Base-by-base conservation (phyloP, 2,329 filamentous ascomycete genomes). In the Parastagonospora nodorum region DNA sequence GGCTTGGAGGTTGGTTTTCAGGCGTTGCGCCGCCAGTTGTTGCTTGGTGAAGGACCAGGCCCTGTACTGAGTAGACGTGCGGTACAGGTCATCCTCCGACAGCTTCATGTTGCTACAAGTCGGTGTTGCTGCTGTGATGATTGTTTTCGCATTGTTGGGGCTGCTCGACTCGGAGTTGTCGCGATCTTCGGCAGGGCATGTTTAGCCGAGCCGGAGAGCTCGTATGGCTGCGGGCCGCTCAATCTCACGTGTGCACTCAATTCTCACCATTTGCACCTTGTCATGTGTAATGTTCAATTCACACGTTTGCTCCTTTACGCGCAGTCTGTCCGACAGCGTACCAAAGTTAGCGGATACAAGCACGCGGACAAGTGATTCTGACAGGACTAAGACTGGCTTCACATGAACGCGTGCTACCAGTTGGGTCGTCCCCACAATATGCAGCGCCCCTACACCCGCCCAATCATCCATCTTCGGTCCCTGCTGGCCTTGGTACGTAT, bases 61-160 rank as follows among this genome's bases (percentile, higher is more conserved):
- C 37, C 89, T 85, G 71, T 86, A 97, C 74, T 99, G 94, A 40
- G 90, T 93, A 0, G 93, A 96, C 44, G 89, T 84, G 29, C 91
- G 87, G 76, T 97, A 99, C 48, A 92, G 82, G 61, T 90, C 89
- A 75, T 99, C 94, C 82, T 99, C 94, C 55, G 86, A 89, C 84
- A 95, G 63, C 55, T 67, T 69, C 72, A 74, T 75, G 30, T 50
- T 63, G 46, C 50, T 24, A 3, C 3, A 24, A 5, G 5, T 42
- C 53, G 33, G 35, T 16, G 45, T 9, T 28, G 32, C n/a, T 24
- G 31, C 39, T 16, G 41, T 28, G 33, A n/a, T 14, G n/a, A 12
- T 30, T 30, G 45, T 24, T 12, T 11, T 39, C 6, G 4, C 15
- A 29, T 11, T 27, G n/a, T 35, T 48, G 49, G 38, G 49, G 54